phyloP scores from a whole-genome alignment of 352 stramenopile genomes.

The Pythium utonaiense region DNA sequence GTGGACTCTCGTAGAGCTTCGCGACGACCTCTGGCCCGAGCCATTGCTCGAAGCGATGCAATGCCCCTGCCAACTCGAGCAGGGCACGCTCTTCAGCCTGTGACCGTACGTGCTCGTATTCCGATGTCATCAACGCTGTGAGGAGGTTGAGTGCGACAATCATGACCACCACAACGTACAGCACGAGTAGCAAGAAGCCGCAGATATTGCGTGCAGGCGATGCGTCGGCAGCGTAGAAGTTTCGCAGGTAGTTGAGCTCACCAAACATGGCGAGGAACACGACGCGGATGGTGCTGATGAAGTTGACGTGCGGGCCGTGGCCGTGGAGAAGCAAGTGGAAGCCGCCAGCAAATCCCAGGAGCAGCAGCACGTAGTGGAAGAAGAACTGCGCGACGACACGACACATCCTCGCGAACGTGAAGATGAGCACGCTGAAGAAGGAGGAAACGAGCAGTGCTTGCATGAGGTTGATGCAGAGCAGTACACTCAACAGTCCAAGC shows the following conservation, averaged over 20 bases:
- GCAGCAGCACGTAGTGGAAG: slow-evolving; percentile 47
- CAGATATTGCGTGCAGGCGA: slow-evolving; percentile 36
- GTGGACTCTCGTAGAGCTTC: slow-evolving; percentile 35
- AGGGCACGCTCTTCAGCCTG: slow-evolving; percentile 53
- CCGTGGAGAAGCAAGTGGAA: slow-evolving; percentile 50
- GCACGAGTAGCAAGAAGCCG: slow-evolving; percentile 39
- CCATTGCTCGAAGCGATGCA: slow-evolving; percentile 60
- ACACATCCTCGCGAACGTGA: slow-evolving; percentile 65
- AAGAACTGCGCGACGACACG: slow-evolving; percentile 48
- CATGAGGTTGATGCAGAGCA: slow-evolving; percentile 55
- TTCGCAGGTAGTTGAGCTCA: slow-evolving; percentile 53
- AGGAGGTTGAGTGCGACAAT: slow-evolving; percentile 55
- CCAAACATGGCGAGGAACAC: slow-evolving; percentile 60
- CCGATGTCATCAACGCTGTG: slow-evolving; percentile 53
- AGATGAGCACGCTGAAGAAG: slow-evolving; percentile 60
- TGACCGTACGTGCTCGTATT: slow-evolving; percentile 50
- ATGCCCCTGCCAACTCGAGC: slow-evolving; percentile 37
- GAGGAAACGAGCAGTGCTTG: slow-evolving; percentile 49
- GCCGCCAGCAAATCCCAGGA: slow-evolving; percentile 44
- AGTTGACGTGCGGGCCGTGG: slow-evolving; percentile 35
- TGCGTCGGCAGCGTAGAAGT: slow-evolving; percentile 40
- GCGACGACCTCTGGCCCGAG: slow-evolving; percentile 31
- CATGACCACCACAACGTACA: slow-evolving; percentile 55
- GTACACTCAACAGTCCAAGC: slow-evolving; percentile 44
- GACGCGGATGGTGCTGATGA: slow-evolving; percentile 44